A percentile compares a stretch with the other conserved stretches of the same genome.
Conservation (phyloP, 768 basidiomycete species). For the Lentinula sp. region DNA sequence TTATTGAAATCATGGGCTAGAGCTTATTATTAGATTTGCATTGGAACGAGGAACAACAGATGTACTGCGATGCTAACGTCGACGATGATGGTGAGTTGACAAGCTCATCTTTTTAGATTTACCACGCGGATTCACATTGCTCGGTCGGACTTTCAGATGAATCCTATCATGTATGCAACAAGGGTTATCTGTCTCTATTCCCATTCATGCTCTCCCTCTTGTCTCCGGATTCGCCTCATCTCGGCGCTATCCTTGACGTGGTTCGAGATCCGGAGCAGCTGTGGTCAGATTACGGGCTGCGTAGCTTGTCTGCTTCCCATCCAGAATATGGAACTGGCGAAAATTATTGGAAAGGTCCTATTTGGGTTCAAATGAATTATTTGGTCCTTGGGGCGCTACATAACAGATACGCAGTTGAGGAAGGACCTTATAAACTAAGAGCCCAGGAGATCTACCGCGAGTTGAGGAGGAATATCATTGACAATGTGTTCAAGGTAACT, state of each 20-base stretch:
- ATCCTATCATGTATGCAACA: constrained; percentile 85
- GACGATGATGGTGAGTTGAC: constrained; percentile 66
- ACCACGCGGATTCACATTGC: neutral
- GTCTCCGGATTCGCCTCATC: constrained; percentile 67
- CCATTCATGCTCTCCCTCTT: constrained; percentile 85
- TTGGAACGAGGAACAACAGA: constrained; percentile 83
- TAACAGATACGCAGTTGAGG: constrained; percentile 72
- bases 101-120: neutral
- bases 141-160: constrained; percentile 53
- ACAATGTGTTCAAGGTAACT: constrained; percentile 71
- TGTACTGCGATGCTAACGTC: constrained; percentile 91
- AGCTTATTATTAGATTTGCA: constrained; percentile 61
- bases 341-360: constrained; percentile 96
- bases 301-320: constrained; percentile 83
- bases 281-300: constrained; percentile 88
- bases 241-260: constrained; percentile 77
- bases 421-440: constrained; percentile 75
- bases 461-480: constrained; percentile 74
- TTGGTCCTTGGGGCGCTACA: constrained; percentile 75
- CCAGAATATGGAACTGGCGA: constrained; percentile 89
- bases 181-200: constrained; percentile 91
- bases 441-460: constrained; percentile 78
- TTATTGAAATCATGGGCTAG: neutral
- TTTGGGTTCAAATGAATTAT: constrained; percentile 99
- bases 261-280: constrained; percentile 77